Evolutionary conservation across 352 stramenopile species (phyloP).

Genomic region (Phytophthora agathidicida): DNA sequence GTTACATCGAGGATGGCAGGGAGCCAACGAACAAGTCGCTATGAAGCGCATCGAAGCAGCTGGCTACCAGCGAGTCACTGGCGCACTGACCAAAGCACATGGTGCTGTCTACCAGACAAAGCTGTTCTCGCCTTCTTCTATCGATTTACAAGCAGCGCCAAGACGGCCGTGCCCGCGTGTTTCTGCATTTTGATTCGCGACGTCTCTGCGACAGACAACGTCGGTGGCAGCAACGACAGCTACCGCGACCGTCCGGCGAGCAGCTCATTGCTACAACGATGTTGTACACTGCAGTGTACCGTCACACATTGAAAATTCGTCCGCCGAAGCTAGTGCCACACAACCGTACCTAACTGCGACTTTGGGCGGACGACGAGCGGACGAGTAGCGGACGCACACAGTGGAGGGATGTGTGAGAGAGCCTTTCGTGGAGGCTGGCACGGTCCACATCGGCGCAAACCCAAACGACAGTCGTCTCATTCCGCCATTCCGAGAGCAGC

Average conservation of each 20-base stretch:
- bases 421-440: slow-evolving; percentile 29
- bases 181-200: slow-evolving; percentile 17
- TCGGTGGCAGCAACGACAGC: not conserved
- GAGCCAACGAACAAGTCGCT: too few species aligned
- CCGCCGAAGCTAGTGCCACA: slow-evolving; percentile 5
- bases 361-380: slow-evolving; percentile 9
- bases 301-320: slow-evolving; percentile 7
- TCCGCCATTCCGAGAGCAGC: slow-evolving; percentile 22
- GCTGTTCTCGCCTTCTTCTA: not conserved
- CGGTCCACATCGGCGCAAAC: slow-evolving; percentile 35
- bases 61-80: too few species aligned
- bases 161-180: not conserved
- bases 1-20: too few species aligned
- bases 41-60: too few species aligned
- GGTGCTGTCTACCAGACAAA: not conserved
- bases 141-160: too few species aligned
- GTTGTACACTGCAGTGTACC: too few species aligned
- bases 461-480: slow-evolving; percentile 38
- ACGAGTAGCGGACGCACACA: slow-evolving; percentile 30
- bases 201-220: slow-evolving; percentile 23
- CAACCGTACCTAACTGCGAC: slow-evolving; percentile 1
- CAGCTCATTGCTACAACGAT: too few species aligned
- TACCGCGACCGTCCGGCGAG: not conserved
- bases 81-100: not conserved
- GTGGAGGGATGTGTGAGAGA: slow-evolving; percentile 1